Evolutionary conservation across 176 grass and related monocot species (phyloP).

Genomic region (Rhynchospora breviuscula): DNA sequence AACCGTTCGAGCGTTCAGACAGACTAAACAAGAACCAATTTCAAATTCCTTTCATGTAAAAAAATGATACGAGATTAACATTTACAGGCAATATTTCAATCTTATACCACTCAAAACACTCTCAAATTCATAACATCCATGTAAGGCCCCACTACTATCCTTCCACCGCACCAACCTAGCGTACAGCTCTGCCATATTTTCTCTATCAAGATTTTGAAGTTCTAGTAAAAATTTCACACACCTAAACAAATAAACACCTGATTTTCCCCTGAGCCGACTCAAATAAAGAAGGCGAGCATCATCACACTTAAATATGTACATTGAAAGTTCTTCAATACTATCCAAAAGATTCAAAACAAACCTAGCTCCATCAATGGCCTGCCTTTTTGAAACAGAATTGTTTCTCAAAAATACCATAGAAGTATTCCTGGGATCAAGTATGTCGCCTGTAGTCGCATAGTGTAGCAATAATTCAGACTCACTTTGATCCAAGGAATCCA

Average conservation of each 20-base stretch:
- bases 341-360: constrained; percentile 60
- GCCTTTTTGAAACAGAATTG: constrained; percentile 28
- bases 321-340: constrained; percentile 53
- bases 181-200: constrained; percentile 44
- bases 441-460: constrained; percentile 48
- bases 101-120: constrained; percentile 20
- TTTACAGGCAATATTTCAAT: constrained; percentile 22
- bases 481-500: constrained; percentile 39
- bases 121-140: constrained; percentile 48
- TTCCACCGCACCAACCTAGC: constrained; percentile 56
- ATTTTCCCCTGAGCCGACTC: constrained; percentile 51
- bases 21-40: background rate
- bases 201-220: constrained; percentile 26
- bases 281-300: constrained; percentile 40
- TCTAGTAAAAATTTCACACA: constrained; percentile 47
- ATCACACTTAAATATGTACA: constrained; percentile 50
- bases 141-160: constrained; percentile 34
- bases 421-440: constrained; percentile 28
- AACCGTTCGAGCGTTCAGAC: background rate
- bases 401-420: constrained; percentile 14
- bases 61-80: background rate
- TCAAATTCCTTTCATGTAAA: background rate
- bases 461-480: constrained; percentile 44
- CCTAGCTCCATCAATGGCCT: constrained; percentile 43
- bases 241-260: constrained; percentile 41